Conservation (phyloP, 2,329 filamentous ascomycete species). For the Diplodia corticola region DNA sequence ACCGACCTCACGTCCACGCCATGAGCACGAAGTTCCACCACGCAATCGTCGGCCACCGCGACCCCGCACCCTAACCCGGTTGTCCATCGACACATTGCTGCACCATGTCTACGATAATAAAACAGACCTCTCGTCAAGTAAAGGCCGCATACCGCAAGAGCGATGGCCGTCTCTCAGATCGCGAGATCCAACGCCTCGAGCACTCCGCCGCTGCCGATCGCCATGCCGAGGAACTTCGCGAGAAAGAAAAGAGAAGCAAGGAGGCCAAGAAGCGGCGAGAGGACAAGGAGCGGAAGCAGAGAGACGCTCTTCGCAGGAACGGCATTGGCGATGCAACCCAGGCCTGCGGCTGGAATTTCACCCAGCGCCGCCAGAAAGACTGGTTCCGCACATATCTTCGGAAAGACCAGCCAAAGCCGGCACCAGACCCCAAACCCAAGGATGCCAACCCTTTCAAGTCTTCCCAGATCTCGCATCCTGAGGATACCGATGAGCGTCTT, state of each 20-base stretch:
- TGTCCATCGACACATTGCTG: not conserved
- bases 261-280: conserved; percentile 34
- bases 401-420: not conserved
- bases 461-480: not conserved
- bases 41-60: not conserved
- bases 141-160: conserved; percentile 38
- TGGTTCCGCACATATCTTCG: conserved; percentile 36
- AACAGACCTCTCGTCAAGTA: conserved; percentile 38
- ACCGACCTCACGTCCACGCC: not conserved
- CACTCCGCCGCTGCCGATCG: conserved; percentile 35
- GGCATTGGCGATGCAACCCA: conserved; percentile 43
- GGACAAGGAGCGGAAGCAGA: conserved; percentile 37
- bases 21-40: not conserved
- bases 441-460: not conserved
- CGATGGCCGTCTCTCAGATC: conserved; percentile 31
- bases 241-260: conserved; percentile 33
- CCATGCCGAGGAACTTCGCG: conserved; percentile 36
- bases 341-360: conserved; percentile 40
- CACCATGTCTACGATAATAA: not conserved
- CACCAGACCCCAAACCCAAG: not conserved
- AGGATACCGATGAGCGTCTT: not conserved
- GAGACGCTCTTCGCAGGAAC: conserved; percentile 30
- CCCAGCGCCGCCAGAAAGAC: conserved; percentile 39
- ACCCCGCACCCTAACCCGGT: not conserved
- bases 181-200: conserved; percentile 35